A percentile compares a stretch with the other conserved stretches of the same genome.
Conservation (phyloP, 179 eudicot genomes). For the Camellia oleifera region DNA sequence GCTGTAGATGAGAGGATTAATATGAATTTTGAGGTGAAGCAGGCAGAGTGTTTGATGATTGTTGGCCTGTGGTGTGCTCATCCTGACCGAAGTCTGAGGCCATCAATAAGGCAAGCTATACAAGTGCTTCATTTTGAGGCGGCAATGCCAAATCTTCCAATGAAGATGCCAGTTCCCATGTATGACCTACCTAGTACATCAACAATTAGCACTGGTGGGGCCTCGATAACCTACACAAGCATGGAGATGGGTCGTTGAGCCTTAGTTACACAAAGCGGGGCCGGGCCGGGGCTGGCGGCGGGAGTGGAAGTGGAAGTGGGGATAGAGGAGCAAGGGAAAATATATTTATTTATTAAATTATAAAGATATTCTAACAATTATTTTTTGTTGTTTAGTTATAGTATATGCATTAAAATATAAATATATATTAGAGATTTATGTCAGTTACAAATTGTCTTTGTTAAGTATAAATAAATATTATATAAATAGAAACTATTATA, state of each 20-base stretch:
- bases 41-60: conserved; percentile 31
- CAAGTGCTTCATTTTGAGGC: conserved; percentile 19
- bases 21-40: conserved; percentile 14
- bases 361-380: no score
- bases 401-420: no score
- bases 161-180: conserved; percentile 15
- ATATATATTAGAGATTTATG: no score
- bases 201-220: conserved; percentile 15
- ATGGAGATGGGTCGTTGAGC: conserved; percentile 20
- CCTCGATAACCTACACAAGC: conserved; percentile 13
- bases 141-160: conserved; percentile 3
- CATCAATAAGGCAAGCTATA: conserved; percentile 39
- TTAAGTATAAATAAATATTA: no score
- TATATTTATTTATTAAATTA: no score
- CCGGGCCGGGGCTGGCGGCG: no score
- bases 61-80: conserved; percentile 43
- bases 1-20: conserved; percentile 26
- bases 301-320: no score
- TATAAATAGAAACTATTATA: no score
- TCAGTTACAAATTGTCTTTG: no score
- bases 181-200: conserved; percentile 10
- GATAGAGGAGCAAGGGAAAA: no score
- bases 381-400: no score
- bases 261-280: no score
- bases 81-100: conserved; percentile 33